Evolutionary conservation across 768 basidiomycete species (phyloP), one percentile per base, ranked within the genome.

Genomic region (Lactarius quietus): DNA sequence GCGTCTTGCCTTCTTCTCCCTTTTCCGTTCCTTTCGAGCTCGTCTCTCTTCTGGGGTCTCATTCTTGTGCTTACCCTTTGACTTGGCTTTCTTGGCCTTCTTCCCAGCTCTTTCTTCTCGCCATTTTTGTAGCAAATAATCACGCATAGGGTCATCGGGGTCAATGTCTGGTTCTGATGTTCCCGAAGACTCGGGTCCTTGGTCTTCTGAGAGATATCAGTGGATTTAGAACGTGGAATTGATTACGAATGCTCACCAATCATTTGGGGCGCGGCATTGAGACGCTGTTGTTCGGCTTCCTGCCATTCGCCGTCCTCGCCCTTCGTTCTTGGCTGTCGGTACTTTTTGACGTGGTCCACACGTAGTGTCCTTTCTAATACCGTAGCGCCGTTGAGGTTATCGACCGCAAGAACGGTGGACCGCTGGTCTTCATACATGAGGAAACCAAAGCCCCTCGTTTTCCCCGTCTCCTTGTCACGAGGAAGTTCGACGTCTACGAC

Each of bases 381-480:
- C 61, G 86, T 86, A 55, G 95, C 92, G 48, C 97, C 97, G 72
- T 97, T 98, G 76, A 99, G 86, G 79, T 99, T 99, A 79, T 99
- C 97, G 67, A 99, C 96, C 10, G 97, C 97, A 57, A 99, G 82
- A 58, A 98, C 76, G 7, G 97, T 99, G 65, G 93, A 96, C 56
- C 93, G 85, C 78, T 99, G 97, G 76, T 99, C 95, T 77, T 96
- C 94, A 76, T 98, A 99, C 97, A 98, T 98, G 68, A 98, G 81
- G 79, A 98, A 99, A 10, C 86, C 95, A 74, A 98, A 99, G 2
- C 97, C 97, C 72, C 79, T 87, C 0, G 89, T 81, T 73, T 96
- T 95, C 29, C 94, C 93, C 0, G 96, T 96, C 61, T 89, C 82
- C 73, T 95, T 95, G 79, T 97, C 94, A 57, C 95, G 84, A 33